Evolutionary conservation across 257 asterid species (phyloP), one percentile per base, ranked within the genome.

Genomic region (Echium plantagineum): DNA sequence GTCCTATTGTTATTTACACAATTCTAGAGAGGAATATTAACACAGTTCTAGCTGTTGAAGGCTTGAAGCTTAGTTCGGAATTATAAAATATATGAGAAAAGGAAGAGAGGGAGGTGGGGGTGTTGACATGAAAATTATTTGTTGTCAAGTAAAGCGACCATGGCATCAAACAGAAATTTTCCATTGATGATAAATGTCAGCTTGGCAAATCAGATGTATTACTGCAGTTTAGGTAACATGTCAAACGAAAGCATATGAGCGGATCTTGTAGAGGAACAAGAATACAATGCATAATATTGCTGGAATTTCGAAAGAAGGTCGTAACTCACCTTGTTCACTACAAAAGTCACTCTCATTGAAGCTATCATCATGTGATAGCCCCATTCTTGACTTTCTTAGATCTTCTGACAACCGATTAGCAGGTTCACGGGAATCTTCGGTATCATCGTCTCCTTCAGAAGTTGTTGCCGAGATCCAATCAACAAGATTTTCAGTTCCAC

Each of bases 381-480:
- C 88, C 97, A 90, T 86, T 74, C 95, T 86, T 21, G 95, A 90
- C 78, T 83, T 86, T 75, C 88, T 77, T 58, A 83, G 75, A 72
- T 86, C 97, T 68, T 86, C 94, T 12, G 94, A 83, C 62, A 79
- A 83, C 56, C 87, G 85, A 67, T 77, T 71, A 71, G 90, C 66
- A 63, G 75, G 79, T 76, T 90, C 95, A 51, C 84, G 80, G 46
- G 90, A 93, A 78, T 89, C 97, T 77, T 89, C 94, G 8, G 83
- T 73, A 72, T 89, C 95, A 64, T 89, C 95, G 57, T 89, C 95
- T 76, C 97, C 97, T 76, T 89, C 97, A 56, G 97, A 89, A 64
- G 97, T 89, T 61, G 97, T 86, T 58, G 89, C 97, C 58, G 97
- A 86, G 56, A 89, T 79, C 97, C 97, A 89, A 68, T 89, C 97